Percentiles rank a stretch among this genome's conserved stretches.
These are phyloP conservation scores for Kwoniella sp. DNA, from an alignment of 768 basidiomycete species.

Conservation along the genomic window DNA sequence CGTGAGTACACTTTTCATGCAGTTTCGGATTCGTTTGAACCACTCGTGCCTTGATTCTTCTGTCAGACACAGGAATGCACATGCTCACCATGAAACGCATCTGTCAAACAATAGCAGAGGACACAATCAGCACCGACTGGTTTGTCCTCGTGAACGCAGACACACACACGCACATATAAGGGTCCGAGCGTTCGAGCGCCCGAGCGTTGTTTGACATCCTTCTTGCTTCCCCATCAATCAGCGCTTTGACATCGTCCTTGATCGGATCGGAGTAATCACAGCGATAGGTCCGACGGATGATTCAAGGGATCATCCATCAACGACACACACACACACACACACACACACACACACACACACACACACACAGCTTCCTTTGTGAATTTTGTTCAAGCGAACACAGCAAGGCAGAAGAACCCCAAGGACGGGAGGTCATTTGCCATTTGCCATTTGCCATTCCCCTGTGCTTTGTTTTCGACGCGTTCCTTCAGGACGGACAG, in stretches of 20 bases:
- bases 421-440: too few relatives aligned
- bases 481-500: not conserved
- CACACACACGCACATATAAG: not conserved
- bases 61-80: not conserved
- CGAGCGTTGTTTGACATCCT: not conserved
- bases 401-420: too few relatives aligned
- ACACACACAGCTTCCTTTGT: conserved; percentile 4
- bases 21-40: not conserved
- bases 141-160: too few relatives aligned
- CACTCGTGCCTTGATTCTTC: not conserved
- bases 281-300: too few relatives aligned
- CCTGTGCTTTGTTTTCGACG: conserved; percentile 1
- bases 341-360: not conserved
- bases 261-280: not conserved
- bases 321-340: not conserved
- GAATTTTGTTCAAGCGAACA: not conserved
- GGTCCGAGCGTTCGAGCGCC: not conserved
- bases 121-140: too few relatives aligned
- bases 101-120: too few relatives aligned
- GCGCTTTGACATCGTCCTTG: not conserved
- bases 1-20: too few relatives aligned
- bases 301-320: not conserved
- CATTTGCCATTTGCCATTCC: not conserved
- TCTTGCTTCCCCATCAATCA: not conserved
- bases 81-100: not conserved